phyloP scores from a whole-genome alignment of 768 basidiomycete species.

The Collybia nuda region DNA sequence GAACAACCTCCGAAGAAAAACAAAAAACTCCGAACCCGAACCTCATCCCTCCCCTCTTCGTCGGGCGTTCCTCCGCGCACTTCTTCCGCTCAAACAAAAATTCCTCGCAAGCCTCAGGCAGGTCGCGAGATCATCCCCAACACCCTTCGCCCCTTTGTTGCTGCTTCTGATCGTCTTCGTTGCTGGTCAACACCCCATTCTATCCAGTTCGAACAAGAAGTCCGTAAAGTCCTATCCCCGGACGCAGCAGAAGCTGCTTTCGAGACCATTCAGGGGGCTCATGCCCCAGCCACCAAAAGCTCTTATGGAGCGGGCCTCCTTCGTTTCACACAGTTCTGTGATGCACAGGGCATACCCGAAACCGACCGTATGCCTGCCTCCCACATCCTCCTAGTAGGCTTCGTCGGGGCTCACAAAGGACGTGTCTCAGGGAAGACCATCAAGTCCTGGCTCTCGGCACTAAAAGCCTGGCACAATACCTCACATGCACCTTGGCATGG shows the following conservation, averaged over 20 bases:
- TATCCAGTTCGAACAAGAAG: neutral
- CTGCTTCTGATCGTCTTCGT: neutral
- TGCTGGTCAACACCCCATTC: neutral
- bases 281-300: neutral
- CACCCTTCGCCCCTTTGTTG: neutral
- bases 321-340: constrained; percentile 33
- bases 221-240: neutral
- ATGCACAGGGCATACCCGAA: constrained; percentile 25
- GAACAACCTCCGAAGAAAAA: neutral
- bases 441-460: constrained; percentile 31
- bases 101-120: neutral
- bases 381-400: constrained; percentile 25
- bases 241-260: neutral
- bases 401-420: constrained; percentile 19
- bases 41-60: too few relatives aligned
- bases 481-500: constrained; percentile 36
- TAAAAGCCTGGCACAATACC: constrained; percentile 35
- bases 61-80: neutral
- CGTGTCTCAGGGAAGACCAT: constrained; percentile 21
- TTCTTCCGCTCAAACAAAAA: too few relatives aligned
- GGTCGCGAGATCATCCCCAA: neutral
- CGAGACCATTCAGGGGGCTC: neutral
- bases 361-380: constrained; percentile 29
- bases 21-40: too few relatives aligned
- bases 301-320: constrained; percentile 33